A percentile compares a stretch with the other conserved stretches of the same genome.
These are phyloP conservation scores for Candida chilensis DNA, from an alignment of 805 yeast species.

Conservation along the genomic window DNA sequence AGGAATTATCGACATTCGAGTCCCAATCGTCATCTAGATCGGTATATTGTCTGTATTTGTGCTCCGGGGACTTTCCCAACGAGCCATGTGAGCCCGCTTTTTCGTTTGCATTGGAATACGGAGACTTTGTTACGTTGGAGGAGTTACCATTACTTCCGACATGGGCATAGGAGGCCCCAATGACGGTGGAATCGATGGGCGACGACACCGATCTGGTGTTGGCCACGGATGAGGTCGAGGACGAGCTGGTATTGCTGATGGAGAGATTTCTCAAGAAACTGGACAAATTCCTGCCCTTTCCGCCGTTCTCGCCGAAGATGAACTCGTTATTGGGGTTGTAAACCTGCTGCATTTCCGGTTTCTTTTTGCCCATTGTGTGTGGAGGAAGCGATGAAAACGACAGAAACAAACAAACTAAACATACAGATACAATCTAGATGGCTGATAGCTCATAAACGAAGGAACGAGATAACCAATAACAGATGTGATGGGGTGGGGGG, in stretches of 20 bases:
- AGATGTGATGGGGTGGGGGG: no score
- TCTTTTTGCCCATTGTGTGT: conserved; percentile 33
- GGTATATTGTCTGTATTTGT: conserved; percentile 25
- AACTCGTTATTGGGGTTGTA: conserved; percentile 42
- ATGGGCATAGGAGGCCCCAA: background rate
- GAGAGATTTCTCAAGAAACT: conserved; percentile 37
- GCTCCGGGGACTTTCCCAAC: conserved; percentile 3
- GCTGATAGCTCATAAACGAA: no score
- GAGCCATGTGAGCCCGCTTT: background rate
- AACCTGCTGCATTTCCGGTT: conserved; percentile 34
- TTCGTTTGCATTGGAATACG: background rate
- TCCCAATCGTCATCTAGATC: conserved; percentile 94
- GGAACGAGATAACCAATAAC: no score
- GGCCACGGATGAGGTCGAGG: conserved; percentile 5
- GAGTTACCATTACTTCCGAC: background rate
- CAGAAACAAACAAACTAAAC: no score
- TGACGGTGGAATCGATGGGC: conserved; percentile 7
- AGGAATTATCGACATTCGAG: conserved; percentile 43
- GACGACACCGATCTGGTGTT: conserved; percentile 10
- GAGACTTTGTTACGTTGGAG: background rate
- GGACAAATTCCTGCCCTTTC: conserved; percentile 51
- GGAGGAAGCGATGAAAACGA: no score
- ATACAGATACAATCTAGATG: no score
- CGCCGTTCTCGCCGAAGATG: conserved; percentile 61
- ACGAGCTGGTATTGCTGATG: conserved; percentile 16